Percentiles rank a stretch among this genome's conserved stretches.
phyloP scores from a whole-genome alignment of 2,329 filamentous ascomycete genomes.

The Helminthosporium solani region DNA sequence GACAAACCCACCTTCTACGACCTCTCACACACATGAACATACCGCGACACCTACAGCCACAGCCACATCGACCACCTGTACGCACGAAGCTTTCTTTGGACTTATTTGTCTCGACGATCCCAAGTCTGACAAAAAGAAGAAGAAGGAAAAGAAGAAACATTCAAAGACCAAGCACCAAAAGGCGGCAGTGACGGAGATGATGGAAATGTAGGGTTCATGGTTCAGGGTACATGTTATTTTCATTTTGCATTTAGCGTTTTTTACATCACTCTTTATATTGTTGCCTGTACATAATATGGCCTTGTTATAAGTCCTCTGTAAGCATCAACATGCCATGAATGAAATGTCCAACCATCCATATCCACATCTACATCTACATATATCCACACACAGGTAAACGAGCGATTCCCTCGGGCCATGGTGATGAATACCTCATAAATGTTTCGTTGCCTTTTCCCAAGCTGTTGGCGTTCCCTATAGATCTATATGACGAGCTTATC shows the following conservation, averaged over 20 bases:
- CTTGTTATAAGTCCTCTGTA: no score
- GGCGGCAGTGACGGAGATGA: not conserved
- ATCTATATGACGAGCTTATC: not conserved
- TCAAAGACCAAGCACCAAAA: not conserved
- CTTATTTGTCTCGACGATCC: slow-evolving; percentile 28
- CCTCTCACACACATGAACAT: slow-evolving; percentile 20
- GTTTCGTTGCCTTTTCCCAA: no score
- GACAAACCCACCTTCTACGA: slow-evolving; percentile 45
- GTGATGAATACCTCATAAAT: no score
- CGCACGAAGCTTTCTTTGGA: slow-evolving; percentile 30
- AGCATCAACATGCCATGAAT: no score
- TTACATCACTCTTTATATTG: not conserved
- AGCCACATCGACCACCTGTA: slow-evolving; percentile 23
- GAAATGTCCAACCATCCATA: no score
- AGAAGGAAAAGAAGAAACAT: not conserved
- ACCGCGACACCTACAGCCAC: slow-evolving; percentile 3
- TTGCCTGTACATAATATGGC: no score
- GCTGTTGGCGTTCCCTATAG: not conserved
- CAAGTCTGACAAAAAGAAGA: not conserved
- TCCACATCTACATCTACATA: no score
- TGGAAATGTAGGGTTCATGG: not conserved
- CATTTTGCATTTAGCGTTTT: not conserved
- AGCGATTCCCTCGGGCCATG: no score
- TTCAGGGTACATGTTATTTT: not conserved
- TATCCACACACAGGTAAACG: no score